phyloP scores from a whole-genome alignment of 805 yeast genomes.

The Pichia kluyveri region DNA sequence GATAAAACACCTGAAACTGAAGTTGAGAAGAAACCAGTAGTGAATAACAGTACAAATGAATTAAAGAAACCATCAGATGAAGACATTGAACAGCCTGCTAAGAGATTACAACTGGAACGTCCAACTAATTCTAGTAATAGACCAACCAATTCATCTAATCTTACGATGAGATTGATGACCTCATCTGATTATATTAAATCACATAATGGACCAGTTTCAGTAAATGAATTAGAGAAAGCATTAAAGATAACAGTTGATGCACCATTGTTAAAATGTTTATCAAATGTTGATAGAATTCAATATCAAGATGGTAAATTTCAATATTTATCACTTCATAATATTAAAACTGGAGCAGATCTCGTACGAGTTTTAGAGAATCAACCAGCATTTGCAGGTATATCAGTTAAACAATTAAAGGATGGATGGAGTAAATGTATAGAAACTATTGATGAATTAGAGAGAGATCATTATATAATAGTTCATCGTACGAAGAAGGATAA shows the following conservation, averaged over 20 bases:
- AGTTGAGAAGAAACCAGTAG: background rate
- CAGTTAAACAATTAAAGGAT: slow-evolving; percentile 69
- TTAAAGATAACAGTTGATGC: slow-evolving; percentile 51
- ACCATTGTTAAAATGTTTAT: slow-evolving; percentile 61
- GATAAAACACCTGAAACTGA: background rate
- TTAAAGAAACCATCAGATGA: background rate
- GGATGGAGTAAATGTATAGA: slow-evolving; percentile 92
- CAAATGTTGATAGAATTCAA: slow-evolving; percentile 68
- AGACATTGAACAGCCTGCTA: background rate
- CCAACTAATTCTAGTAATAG: background rate
- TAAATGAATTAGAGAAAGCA: slow-evolving; percentile 59
- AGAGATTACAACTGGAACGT: background rate
- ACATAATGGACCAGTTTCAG: slow-evolving; percentile 49
- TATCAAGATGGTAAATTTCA: slow-evolving; percentile 61
- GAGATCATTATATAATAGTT: slow-evolving; percentile 68
- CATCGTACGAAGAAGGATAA: slow-evolving; percentile 88
- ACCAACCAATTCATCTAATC: background rate
- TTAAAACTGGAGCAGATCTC: slow-evolving; percentile 71
- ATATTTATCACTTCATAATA: slow-evolving; percentile 83
- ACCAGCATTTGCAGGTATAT: slow-evolving; percentile 77
- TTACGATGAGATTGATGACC: slow-evolving; percentile 74
- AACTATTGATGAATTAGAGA: slow-evolving; percentile 71
- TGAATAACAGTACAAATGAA: too few species aligned
- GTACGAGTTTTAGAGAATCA: slow-evolving; percentile 67
- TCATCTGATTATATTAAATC: slow-evolving; percentile 85